Percentiles rank a stretch among this genome's conserved stretches.
These are phyloP conservation scores for Astrephomene gubernaculifera DNA, from an alignment of 139 green algal species.

Conservation along the genomic window DNA sequence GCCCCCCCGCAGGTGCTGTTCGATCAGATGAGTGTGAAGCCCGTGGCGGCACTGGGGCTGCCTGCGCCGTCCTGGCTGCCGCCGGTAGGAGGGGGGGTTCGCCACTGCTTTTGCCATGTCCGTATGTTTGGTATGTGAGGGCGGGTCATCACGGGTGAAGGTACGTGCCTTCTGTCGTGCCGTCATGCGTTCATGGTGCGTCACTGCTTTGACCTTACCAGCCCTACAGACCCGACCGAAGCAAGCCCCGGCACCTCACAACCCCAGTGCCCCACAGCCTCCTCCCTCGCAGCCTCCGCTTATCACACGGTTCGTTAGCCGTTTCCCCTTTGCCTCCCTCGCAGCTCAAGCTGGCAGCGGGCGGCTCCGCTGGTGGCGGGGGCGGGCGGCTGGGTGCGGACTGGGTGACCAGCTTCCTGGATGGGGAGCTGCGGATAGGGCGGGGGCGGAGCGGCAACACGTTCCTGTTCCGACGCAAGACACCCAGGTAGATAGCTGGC, in stretches of 20 bases:
- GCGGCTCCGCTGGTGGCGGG: not conserved
- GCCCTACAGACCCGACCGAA: not conserved
- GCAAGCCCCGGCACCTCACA: not conserved
- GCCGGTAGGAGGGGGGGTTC: not conserved
- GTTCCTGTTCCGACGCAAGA: conserved; percentile 46
- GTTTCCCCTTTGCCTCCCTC: not conserved
- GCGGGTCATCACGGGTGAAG: not conserved
- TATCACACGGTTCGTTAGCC: not conserved
- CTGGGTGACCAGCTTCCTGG: conserved; percentile 54
- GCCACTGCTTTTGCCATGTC: too few relatives aligned
- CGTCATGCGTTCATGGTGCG: not conserved
- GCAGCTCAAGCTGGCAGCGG: conserved; percentile 24
- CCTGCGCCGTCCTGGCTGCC: conserved; percentile 38
- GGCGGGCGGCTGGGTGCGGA: conserved; percentile 34
- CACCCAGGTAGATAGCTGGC: too few relatives aligned
- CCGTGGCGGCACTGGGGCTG: conserved; percentile 41
- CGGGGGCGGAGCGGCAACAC: conserved; percentile 42
- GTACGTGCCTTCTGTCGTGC: not conserved
- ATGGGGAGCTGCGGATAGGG: conserved; percentile 48
- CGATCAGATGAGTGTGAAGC: conserved; percentile 45
- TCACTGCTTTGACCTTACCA: not conserved
- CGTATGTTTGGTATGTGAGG: conserved; percentile 4
- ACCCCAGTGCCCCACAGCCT: not conserved
- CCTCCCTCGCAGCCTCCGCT: not conserved
- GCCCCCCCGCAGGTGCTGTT: conserved; percentile 49